Evolutionary conservation across 1,139 yeast species (phyloP), one percentile per base, ranked within the genome.

Genomic region (Scheffersomyces segobiensis): DNA sequence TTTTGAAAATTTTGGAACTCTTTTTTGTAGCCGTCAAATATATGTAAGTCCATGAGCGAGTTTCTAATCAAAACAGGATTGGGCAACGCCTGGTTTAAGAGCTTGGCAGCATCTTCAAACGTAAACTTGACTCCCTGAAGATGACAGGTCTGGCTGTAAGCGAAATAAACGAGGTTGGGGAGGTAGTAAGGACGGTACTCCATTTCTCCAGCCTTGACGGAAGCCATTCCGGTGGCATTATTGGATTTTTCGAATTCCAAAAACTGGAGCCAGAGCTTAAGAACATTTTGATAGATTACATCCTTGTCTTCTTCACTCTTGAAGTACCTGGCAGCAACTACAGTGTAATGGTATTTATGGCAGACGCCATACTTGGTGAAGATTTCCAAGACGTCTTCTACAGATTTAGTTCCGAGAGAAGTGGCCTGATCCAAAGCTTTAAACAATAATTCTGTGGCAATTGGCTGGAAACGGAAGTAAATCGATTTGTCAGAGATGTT

Each of bases 261-360:
- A 60, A 60, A 72, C 56, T 68, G 66, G 55, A 80, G 74, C 83
- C 83, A 79, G 39, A 69, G 57, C 47, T 68, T 62, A 56, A 80
- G 69, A 8, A 72, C 71, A 4, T 67, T 68, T 26, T 71, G 66
- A 63, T 68, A 72, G 8, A 60, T 62, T 5, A 62, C 55, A 14
- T 56, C 51, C 21, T 60, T 58, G n/a, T 62, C 65, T 18, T 60
- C 60, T 21, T 56, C 63, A 6, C 59, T 57, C 17, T 62, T 56
- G 57, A 76, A 63, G 47, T 64, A 61, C 32, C 67, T 56, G 48
- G 65, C 65, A 57, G 76, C 77, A 18, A 69, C 62, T 52, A 61
- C 61, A 18, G 70, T 64, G 59, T 76, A 79, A 60, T 78, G 79
- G 65, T 67, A 71, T 52, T 67, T 61, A 63, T 78, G 77, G 52